phyloP scores from a whole-genome alignment of 345 rosid species.

The Hevea brasiliensis region DNA sequence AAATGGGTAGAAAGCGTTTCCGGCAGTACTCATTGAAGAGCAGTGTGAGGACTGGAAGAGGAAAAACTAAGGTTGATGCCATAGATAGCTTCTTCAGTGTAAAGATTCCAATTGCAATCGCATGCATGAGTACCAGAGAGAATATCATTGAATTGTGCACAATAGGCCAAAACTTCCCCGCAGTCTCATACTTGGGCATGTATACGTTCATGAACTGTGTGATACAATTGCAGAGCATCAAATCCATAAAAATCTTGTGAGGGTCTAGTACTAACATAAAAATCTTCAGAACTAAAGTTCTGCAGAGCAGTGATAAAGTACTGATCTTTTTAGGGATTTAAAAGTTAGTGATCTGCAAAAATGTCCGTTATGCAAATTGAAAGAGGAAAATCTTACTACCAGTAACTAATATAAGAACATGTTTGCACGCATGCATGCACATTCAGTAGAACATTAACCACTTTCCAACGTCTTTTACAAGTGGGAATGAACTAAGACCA shows the following conservation, averaged over 20 bases:
- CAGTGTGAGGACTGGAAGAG: slow-evolving; percentile 81
- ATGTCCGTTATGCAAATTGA: not conserved
- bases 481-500: not conserved
- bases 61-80: slow-evolving; percentile 65
- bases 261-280: not conserved
- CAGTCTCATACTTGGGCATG: slow-evolving; percentile 80
- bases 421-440: not conserved
- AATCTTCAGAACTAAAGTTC: slow-evolving; percentile 4
- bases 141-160: slow-evolving; percentile 88
- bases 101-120: slow-evolving; percentile 82
- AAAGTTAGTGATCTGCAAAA: not conserved
- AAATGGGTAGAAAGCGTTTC: slow-evolving; percentile 86
- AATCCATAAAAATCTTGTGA: slow-evolving; percentile 6
- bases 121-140: slow-evolving; percentile 88
- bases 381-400: not conserved
- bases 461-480: not conserved
- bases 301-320: not conserved
- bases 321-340: slow-evolving; percentile 4
- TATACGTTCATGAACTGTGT: slow-evolving; percentile 88
- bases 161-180: slow-evolving; percentile 94
- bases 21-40: slow-evolving; percentile 96
- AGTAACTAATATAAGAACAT: too few relatives aligned
- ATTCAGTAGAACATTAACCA: slow-evolving; percentile 1
- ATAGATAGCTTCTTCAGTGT: slow-evolving; percentile 69
- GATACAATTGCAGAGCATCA: slow-evolving; percentile 17